A percentile compares a stretch with the other conserved stretches of the same genome.
These are phyloP conservation scores for Yamadazyma epiphylla DNA, from an alignment of 1,139 yeast genomes.

Conservation along the genomic window DNA sequence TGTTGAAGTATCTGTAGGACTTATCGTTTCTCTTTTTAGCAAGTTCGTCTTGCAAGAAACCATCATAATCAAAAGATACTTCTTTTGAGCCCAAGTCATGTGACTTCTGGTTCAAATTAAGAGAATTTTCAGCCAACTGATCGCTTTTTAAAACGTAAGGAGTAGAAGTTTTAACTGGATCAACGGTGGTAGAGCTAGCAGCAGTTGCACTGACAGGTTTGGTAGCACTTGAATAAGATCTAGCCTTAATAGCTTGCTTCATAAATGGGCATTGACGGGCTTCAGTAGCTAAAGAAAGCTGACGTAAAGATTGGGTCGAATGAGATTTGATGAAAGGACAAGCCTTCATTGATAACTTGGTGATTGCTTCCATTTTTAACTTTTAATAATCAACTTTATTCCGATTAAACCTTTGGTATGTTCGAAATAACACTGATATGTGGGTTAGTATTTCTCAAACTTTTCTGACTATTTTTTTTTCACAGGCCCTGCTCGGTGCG, in stretches of 20 bases:
- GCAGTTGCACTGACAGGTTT: conserved; percentile 51
- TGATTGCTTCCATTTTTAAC: conserved; percentile 83
- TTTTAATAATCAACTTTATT: no score
- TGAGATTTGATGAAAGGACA: conserved; percentile 85
- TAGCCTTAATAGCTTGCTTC: conserved; percentile 64
- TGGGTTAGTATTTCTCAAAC: no score
- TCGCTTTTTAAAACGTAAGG: conserved; percentile 31
- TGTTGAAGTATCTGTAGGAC: conserved; percentile 93
- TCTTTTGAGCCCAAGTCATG: conserved; percentile 34
- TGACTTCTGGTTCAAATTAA: conserved; percentile 25
- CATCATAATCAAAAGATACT: conserved; percentile 58
- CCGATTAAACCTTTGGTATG: no score
- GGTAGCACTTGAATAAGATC: conserved; percentile 56
- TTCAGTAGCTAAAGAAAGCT: conserved; percentile 52
- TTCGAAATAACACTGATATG: no score
- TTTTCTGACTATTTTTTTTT: no score
- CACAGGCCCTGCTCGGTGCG: no score
- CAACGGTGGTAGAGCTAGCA: conserved; percentile 30
- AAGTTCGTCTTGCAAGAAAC: conserved; percentile 60
- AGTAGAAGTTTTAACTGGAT: conserved; percentile 31
- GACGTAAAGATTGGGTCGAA: conserved; percentile 58
- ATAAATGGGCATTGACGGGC: conserved; percentile 86
- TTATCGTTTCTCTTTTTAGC: conserved; percentile 77
- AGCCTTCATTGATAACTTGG: conserved; percentile 71
- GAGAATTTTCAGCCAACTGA: conserved; percentile 23